phyloP scores from a whole-genome alignment of 164 flowering plant genomes.

The Dillenia suffruticosa region DNA sequence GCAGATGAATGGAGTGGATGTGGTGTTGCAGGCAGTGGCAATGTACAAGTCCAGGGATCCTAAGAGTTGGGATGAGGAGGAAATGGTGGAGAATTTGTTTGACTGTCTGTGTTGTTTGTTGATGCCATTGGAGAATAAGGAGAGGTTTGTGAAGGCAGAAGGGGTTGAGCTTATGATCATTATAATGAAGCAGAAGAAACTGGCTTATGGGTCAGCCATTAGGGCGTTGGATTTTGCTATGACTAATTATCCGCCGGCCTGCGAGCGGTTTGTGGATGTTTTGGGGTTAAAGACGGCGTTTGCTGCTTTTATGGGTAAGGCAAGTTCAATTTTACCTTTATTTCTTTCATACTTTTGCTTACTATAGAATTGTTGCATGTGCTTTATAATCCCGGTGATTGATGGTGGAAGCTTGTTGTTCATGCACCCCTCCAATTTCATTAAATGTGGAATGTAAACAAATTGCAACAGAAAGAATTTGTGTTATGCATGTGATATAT shows the following conservation, averaged over 20 bases:
- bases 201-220: conserved; percentile 89
- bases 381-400: not conserved
- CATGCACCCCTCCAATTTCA: too few species aligned
- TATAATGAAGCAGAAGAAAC: conserved; percentile 98
- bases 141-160: conserved; percentile 88
- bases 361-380: not conserved
- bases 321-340: conserved; percentile 47
- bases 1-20: conserved; percentile 96
- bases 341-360: conserved; percentile 4
- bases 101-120: conserved; percentile 93
- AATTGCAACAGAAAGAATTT: too few species aligned
- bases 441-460: too few species aligned
- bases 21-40: conserved; percentile 84
- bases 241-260: conserved; percentile 93
- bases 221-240: conserved; percentile 93
- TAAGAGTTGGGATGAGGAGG: conserved; percentile 85
- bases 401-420: too few species aligned
- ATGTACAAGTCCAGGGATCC: conserved; percentile 92
- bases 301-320: conserved; percentile 99
- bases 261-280: conserved; percentile 96
- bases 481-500: too few species aligned
- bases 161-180: conserved; percentile 99
- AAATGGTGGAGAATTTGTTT: conserved; percentile 95
- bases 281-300: conserved; percentile 95
- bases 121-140: conserved; percentile 99